Evolutionary conservation across 139 green algal species (phyloP), one percentile per base, ranked within the genome.

Genomic region (Penium margaritaceum): DNA sequence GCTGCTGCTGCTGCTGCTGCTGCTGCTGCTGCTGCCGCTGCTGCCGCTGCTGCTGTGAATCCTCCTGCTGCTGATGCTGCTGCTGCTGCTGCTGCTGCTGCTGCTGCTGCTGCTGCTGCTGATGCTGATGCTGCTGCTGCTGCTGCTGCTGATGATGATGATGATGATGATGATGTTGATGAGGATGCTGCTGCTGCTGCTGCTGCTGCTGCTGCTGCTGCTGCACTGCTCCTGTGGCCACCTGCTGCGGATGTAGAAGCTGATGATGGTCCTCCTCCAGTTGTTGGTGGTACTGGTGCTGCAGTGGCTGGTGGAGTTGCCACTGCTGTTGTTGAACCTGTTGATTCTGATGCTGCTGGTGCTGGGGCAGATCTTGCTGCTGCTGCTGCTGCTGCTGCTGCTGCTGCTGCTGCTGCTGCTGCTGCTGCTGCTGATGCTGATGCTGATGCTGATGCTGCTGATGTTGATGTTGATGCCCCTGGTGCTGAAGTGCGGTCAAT

Each of bases 51-150:
- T 21, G 9, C 41, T 51, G 41, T 12, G 9, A 12, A 9, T 9
- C 41, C 12, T 51, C 9, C 41, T 51, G 41, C 41, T 51, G 41
- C 41, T 51, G 55, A 9, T 65, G 55, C 55, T 65, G 55, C 55
- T 65, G 55, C 55, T 65, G 55, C 55, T 65, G 46, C 46, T 57
- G 46, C 46, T 57, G 46, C 46, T 57, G 46, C 46, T 57, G 21
- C 21, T n/a, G n/a, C n/a, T n/a, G n/a, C n/a, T n/a, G n/a, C n/a
- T n/a, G n/a, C n/a, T n/a, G n/a, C n/a, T n/a, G n/a, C n/a, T 2
- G 1, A 15, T 54, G 44, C 46, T 57, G 58, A 6, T 57, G 7
- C 33, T 55, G 58, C 33, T 67, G 58, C 33, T 57, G 2, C 46
- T 57, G 46, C 46, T 57, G 46, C 19, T 57, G 24, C 12, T 9